phyloP scores from a whole-genome alignment of 176 grass and related monocot species.

The Rhynchospora breviuscula region DNA sequence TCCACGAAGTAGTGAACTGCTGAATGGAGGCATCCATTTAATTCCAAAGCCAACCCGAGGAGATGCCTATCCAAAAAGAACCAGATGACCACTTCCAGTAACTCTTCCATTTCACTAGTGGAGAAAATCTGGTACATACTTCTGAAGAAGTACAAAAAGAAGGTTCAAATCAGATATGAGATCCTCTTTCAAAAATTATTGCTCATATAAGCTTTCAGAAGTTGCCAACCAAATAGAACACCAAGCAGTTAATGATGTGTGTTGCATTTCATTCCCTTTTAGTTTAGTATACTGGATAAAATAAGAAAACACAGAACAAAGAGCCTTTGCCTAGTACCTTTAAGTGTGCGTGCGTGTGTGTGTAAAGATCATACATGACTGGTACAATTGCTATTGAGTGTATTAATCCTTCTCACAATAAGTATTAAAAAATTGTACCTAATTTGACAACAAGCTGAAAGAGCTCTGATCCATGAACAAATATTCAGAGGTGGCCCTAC shows the following conservation, averaged over 20 bases:
- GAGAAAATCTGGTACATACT: slow-evolving; percentile 53
- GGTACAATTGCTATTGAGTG: not conserved
- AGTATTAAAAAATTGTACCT: slow-evolving; percentile 39
- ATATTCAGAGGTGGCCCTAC: slow-evolving; percentile 69
- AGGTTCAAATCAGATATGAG: not conserved
- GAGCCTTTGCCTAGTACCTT: not conserved
- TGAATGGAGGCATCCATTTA: slow-evolving; percentile 63
- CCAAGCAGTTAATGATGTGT: not conserved
- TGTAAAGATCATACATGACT: not conserved
- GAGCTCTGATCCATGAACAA: slow-evolving; percentile 63
- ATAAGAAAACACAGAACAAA: not conserved
- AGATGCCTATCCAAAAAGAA: slow-evolving; percentile 63
- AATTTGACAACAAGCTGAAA: slow-evolving; percentile 74
- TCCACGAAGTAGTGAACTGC: slow-evolving; percentile 49
- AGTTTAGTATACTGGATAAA: not conserved
- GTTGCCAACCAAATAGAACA: not conserved
- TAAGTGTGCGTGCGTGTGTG: no score
- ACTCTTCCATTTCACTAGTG: slow-evolving; percentile 56
- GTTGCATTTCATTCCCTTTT: not conserved
- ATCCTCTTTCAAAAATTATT: not conserved
- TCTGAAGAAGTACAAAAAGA: slow-evolving; percentile 40
- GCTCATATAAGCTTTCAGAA: not conserved
- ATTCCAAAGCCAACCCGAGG: slow-evolving; percentile 46
- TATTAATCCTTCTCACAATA: not conserved
- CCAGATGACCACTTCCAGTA: slow-evolving; percentile 59